These are phyloP conservation scores for Claviceps pusilla DNA, from an alignment of 2,329 filamentous ascomycete genomes.

Conservation along the genomic window DNA sequence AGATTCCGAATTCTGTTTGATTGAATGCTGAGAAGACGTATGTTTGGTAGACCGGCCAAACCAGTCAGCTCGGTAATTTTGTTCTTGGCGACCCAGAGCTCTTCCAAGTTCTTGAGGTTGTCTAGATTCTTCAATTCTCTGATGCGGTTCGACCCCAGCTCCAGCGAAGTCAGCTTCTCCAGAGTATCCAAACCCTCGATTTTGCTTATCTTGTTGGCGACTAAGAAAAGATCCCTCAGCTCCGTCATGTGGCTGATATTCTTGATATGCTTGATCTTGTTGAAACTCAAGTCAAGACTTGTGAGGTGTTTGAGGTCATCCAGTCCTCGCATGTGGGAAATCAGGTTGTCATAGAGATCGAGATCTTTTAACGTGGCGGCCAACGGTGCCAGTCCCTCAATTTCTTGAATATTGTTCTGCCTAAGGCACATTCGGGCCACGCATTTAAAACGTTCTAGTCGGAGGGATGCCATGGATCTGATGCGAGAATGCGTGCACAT, in stretches of 20 bases:
- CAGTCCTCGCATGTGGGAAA: slow-evolving; percentile 71
- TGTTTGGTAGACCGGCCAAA: slow-evolving; percentile 57
- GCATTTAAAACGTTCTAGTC: slow-evolving; percentile 69
- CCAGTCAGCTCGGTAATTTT: slow-evolving; percentile 77
- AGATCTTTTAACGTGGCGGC: slow-evolving; percentile 61
- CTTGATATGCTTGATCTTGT: slow-evolving; percentile 98
- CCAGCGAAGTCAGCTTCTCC: slow-evolving; percentile 62
- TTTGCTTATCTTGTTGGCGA: slow-evolving; percentile 81
- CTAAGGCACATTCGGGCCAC: slow-evolving; percentile 71
- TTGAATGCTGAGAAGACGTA: slow-evolving; percentile 85
- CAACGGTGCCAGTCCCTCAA: slow-evolving; percentile 57
- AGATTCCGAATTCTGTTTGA: slow-evolving; percentile 80
- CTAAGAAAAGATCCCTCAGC: slow-evolving; percentile 74
- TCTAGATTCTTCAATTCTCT: slow-evolving; percentile 78
- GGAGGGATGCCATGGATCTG: slow-evolving; percentile 58
- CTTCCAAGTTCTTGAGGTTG: slow-evolving; percentile 58
- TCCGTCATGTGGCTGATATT: slow-evolving; percentile 63
- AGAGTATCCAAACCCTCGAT: slow-evolving; percentile 76
- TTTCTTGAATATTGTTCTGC: slow-evolving; percentile 73
- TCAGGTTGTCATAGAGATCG: slow-evolving; percentile 92
- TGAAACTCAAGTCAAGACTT: slow-evolving; percentile 84
- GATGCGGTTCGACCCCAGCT: slow-evolving; percentile 85
- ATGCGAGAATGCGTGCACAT: slow-evolving; percentile 82
- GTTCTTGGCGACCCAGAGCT: slow-evolving; percentile 92
- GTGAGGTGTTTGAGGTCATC: slow-evolving; percentile 63